These are phyloP conservation scores for Turnera subulata DNA, from an alignment of 345 rosid species.

Conservation along the genomic window DNA sequence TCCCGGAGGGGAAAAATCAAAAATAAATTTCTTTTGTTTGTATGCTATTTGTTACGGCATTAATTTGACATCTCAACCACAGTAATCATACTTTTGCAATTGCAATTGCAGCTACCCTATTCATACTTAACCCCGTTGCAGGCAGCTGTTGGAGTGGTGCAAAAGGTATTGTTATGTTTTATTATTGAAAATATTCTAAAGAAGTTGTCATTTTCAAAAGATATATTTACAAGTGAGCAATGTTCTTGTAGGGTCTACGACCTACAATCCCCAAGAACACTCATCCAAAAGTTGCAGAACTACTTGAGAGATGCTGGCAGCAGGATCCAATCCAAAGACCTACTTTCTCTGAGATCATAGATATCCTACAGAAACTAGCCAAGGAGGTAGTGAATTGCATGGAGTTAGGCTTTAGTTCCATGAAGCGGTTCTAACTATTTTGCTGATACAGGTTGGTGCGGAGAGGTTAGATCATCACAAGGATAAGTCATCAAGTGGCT, in stretches of 20 bases:
- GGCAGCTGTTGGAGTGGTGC: conserved; percentile 93
- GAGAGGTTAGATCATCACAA: conserved; percentile 42
- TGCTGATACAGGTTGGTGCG: conserved; percentile 48
- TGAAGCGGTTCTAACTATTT: not conserved
- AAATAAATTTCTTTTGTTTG: too few relatives aligned
- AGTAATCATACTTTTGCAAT: not conserved
- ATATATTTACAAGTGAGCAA: conserved; percentile 3
- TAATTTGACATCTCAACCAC: too few relatives aligned
- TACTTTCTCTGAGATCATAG: conserved; percentile 67
- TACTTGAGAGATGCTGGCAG: conserved; percentile 89
- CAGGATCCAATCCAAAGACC: conserved; percentile 80
- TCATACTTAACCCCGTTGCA: conserved; percentile 73
- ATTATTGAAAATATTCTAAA: conserved; percentile 1
- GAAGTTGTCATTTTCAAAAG: not conserved
- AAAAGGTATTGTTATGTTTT: conserved; percentile 46
- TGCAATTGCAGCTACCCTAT: conserved; percentile 67
- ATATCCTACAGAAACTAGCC: conserved; percentile 52
- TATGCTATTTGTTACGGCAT: too few relatives aligned
- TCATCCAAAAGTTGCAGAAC: conserved; percentile 63
- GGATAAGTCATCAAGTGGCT: conserved; percentile 41
- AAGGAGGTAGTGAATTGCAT: conserved; percentile 49
- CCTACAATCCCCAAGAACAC: conserved; percentile 78
- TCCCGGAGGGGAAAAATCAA: not conserved
- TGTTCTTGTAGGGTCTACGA: conserved; percentile 48
- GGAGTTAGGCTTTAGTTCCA: not conserved